Evolutionary conservation across 495 filamentous ascomycete genomes (phyloP).

Genomic region (Rusavskia elegans): DNA sequence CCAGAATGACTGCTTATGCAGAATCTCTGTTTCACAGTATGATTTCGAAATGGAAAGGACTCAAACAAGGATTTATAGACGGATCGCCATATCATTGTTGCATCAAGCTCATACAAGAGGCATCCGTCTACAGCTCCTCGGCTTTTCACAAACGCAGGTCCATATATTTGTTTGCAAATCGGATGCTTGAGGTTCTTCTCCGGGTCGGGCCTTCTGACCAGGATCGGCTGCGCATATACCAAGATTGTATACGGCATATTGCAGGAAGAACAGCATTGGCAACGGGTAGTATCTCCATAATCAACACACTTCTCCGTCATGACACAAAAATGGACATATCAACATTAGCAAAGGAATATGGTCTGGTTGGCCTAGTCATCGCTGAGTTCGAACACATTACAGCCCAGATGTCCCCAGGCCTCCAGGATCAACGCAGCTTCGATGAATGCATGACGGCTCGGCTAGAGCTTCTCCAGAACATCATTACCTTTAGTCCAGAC

Average conservation of each 20-base stretch:
- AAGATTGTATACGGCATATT: conserved; percentile 42
- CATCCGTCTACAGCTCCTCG: conserved; percentile 15
- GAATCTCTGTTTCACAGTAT: conserved; percentile 23
- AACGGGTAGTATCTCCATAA: conserved; percentile 56
- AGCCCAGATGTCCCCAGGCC: conserved; percentile 18
- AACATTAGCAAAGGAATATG: conserved; percentile 35
- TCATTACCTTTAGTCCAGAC: conserved; percentile 42
- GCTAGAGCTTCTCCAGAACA: conserved; percentile 36
- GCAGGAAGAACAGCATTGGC: conserved; percentile 35
- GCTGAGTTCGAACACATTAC: conserved; percentile 33
- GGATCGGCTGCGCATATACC: conserved; percentile 37
- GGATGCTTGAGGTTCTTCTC: conserved; percentile 36
- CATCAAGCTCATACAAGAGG: conserved; percentile 52
- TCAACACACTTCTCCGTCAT: conserved; percentile 39
- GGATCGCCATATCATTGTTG: conserved; percentile 37
- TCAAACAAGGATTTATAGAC: conserved; percentile 10
- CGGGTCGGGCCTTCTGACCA: conserved; percentile 30
- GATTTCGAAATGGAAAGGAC: conserved; percentile 16
- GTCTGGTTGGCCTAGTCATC: conserved; percentile 34
- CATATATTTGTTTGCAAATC: conserved; percentile 40
- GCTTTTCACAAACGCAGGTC: conserved; percentile 7
- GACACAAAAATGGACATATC: conserved; percentile 24
- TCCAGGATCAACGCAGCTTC: conserved; percentile 19
- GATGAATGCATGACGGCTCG: conserved; percentile 27
- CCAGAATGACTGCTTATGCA: conserved; percentile 33